Percentiles rank a stretch among this genome's conserved stretches.
Evolutionary conservation across 371 early-diverging fungal genomes (phyloP).

Genomic region (Apophysomyces sp.): DNA sequence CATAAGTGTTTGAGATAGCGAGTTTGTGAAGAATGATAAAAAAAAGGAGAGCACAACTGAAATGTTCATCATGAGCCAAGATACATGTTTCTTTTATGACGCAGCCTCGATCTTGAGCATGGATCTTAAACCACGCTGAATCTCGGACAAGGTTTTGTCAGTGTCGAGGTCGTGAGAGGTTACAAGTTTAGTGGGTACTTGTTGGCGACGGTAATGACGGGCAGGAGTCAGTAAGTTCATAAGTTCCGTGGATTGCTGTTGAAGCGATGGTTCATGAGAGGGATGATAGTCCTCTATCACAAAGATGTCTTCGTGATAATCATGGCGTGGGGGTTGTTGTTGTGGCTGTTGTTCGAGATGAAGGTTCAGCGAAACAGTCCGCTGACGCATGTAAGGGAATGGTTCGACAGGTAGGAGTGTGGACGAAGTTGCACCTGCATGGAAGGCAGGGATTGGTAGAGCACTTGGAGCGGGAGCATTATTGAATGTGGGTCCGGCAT

Average conservation of each 20-base stretch:
- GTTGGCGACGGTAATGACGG: constrained; percentile 6
- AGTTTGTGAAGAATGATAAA: constrained; percentile 5
- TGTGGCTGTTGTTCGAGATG: constrained; percentile 3
- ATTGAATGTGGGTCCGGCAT: constrained; percentile 81
- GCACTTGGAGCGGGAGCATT: constrained; percentile 77
- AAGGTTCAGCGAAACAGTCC: constrained; percentile 14
- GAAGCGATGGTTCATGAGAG: constrained; percentile 8
- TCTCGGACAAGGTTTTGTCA: constrained; percentile 39
- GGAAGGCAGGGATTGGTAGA: constrained; percentile 73
- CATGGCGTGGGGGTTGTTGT: background rate
- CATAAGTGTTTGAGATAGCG: constrained; percentile 9
- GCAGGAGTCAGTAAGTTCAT: constrained; percentile 25
- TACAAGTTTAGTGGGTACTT: constrained; percentile 14
- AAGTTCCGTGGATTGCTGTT: constrained; percentile 33
- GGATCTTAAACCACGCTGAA: constrained; percentile 45
- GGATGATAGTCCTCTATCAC: constrained; percentile 1
- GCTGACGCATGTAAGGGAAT: constrained; percentile 15
- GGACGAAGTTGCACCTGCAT: constrained; percentile 9
- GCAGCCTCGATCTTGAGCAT: constrained; percentile 46
- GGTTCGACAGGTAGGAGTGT: constrained; percentile 15
- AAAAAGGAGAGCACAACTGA: constrained; percentile 2
- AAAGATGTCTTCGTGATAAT: background rate
- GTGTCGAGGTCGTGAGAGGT: constrained; percentile 24
- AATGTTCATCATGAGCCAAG: background rate
- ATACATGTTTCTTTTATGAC: background rate